Evolutionary conservation across 2,329 filamentous ascomycete species (phyloP), one percentile per base, ranked within the genome.

Genomic region (Fusarium tupiense): DNA sequence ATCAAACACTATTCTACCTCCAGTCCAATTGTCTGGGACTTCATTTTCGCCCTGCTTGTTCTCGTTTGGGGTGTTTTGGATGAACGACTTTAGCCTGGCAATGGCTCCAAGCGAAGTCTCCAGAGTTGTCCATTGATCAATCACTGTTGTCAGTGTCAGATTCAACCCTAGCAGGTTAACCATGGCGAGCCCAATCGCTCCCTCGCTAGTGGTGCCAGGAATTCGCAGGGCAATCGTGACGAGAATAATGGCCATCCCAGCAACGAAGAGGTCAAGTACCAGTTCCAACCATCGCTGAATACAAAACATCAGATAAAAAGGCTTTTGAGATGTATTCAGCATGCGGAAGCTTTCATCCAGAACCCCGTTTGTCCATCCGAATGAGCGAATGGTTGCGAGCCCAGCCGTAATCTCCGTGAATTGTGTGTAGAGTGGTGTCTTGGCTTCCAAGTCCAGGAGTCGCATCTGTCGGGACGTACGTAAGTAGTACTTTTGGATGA

Each of bases 401-500:
- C 87, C 88, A 9, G 81, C 79, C 0, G 88, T 75, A 2, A 85
- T 85, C 69, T 89, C 88, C 8, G 83, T 81, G 69, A 89, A 88
- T 47, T 88, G 85, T 1, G 86, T 85, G 72, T 86, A 88, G 1
- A 89, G 80, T 2, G 86, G 85, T 1, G 84, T 83, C 65, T 86
- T 85, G 31, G 83, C 81, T 75, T 89, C 88, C 1, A 89, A 78
- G 57, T 89, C 88, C 5, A 89, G 80, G 12, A 87, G 82, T 19
- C 88, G 82, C 33, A 89, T 76, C 72, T 88, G 87, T 0, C 87
- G 83, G 1, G 87, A 88, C 1, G 88, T 89, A 2, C 85, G 82
- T 7, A 89, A 81, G 72, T 89, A 89, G 64, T 84, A 82, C 58
- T 84, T 85, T 61, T 88, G 86, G 11, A 88, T 79, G 3, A 84